phyloP scores from a whole-genome alignment of 805 yeast genomes.

The Candida anglica region DNA sequence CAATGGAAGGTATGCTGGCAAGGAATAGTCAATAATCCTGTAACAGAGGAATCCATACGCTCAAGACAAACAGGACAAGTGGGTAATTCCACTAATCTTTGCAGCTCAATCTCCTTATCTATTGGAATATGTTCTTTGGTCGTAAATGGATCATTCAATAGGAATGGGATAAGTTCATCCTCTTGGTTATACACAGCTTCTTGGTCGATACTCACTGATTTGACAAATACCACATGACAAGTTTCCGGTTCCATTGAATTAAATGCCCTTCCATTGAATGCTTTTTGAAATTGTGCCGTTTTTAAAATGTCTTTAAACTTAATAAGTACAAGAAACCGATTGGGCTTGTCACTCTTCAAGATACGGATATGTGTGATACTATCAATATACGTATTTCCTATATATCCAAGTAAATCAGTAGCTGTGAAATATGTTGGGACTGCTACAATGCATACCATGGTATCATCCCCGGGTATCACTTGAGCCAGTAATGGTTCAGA shows the following conservation, averaged over 20 bases:
- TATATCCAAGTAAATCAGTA: slow-evolving; percentile 75
- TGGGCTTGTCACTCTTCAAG: slow-evolving; percentile 59
- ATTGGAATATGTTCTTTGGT: neutral
- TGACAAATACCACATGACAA: slow-evolving; percentile 74
- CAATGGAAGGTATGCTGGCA: slow-evolving; percentile 95
- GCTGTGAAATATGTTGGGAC: slow-evolving; percentile 86
- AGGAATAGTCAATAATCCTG: slow-evolving; percentile 83
- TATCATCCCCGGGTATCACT: slow-evolving; percentile 45
- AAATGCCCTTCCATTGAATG: slow-evolving; percentile 69
- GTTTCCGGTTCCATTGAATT: slow-evolving; percentile 86
- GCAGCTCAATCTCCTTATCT: slow-evolving; percentile 1
- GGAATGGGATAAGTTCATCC: slow-evolving; percentile 52
- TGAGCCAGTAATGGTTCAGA: neutral
- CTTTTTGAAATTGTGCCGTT: slow-evolving; percentile 63
- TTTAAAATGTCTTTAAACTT: slow-evolving; percentile 57
- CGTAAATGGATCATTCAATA: slow-evolving; percentile 73
- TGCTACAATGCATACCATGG: slow-evolving; percentile 76
- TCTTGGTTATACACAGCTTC: slow-evolving; percentile 5
- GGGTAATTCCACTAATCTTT: slow-evolving; percentile 57
- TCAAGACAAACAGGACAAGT: slow-evolving; percentile 93
- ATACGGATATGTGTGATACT: slow-evolving; percentile 69
- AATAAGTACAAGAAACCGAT: slow-evolving; percentile 71
- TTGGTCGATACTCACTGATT: slow-evolving; percentile 45
- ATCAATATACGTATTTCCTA: slow-evolving; percentile 58
- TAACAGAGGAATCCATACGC: slow-evolving; percentile 73